Evolutionary conservation across 495 filamentous ascomycete species (phyloP), one percentile per base, ranked within the genome.

Genomic region (Tuber umbilicatum): DNA sequence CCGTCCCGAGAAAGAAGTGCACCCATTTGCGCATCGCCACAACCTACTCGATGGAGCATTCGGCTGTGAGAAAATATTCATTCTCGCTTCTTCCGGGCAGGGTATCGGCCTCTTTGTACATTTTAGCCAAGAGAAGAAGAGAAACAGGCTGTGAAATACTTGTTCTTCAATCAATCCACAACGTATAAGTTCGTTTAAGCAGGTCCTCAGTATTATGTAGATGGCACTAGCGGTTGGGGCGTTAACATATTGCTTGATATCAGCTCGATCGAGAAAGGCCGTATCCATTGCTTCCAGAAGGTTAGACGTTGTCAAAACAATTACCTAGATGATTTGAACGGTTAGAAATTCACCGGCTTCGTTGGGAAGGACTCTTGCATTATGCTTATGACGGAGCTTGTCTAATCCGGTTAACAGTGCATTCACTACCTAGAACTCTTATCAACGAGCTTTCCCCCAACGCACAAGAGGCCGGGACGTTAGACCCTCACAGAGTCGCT

Each of bases 251-350:
- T 88, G 85, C 73, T 87, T 87, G 70, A 88, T 83, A 74, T 88
- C 86, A 60, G 86, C 84, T 3, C 88, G 84, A 74, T 89, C 87
- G n/a, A 89, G 81, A 74, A 89, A 89, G 10, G 88, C 88, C 35
- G 79, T 70, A 73, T 89, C 81, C 75, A 81, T 81, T 5, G 78
- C 74, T 60, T 82, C 74, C 40, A 80, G 27, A 45, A 82, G 64
- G 55, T 82, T 82, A 9, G 81, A 82, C 12, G 81, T 82, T 7
- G 81, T 82, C 17, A 82, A 71, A 43, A 82, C 72, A 31, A 82
- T 82, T 16, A 82, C 81, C 80, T 82, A 50, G 60, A 71, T 72
- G 47, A 39, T 84, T 69, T 77, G 37, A 68, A 55, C 17, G 73
- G 27, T 37, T 55, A 71, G 69, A 70, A 71, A 9, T 12, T 31